A percentile compares a stretch with the other conserved stretches of the same genome.
phyloP scores from a whole-genome alignment of 768 basidiomycete species.

The Auricularia sp. region DNA sequence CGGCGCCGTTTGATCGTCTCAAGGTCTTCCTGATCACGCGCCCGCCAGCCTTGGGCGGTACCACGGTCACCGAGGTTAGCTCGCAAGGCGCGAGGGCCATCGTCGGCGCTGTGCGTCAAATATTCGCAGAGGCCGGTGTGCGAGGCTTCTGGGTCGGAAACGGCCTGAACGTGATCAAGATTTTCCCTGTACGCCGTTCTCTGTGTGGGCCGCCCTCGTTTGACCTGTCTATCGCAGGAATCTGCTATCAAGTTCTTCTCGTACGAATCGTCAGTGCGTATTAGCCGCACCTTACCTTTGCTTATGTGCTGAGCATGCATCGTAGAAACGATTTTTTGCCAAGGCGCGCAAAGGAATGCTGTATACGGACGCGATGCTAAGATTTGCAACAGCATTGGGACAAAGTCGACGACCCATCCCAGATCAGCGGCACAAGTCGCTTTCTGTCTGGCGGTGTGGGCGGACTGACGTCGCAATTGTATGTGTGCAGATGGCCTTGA shows the following conservation, averaged over 20 bases:
- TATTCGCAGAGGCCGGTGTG: constrained; percentile 84
- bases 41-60: constrained; percentile 59
- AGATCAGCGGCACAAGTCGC: constrained; percentile 85
- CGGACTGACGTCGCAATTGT: constrained; percentile 86
- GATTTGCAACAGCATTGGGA: constrained; percentile 60
- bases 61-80: constrained; percentile 33
- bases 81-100: constrained; percentile 57
- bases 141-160: constrained; percentile 96
- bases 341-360: constrained; percentile 8
- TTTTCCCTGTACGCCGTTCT: constrained; percentile 52
- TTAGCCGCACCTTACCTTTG: constrained; percentile 2
- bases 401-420: constrained; percentile 74
- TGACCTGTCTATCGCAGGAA: constrained; percentile 34
- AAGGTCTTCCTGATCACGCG: constrained; percentile 95
- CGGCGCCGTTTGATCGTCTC: constrained; percentile 93
- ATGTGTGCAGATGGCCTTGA: constrained; percentile 33
- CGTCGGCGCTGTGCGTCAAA: constrained; percentile 58
- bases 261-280: constrained; percentile 82
- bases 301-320: constrained; percentile 8
- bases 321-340: constrained; percentile 89
- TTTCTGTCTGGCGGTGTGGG: constrained; percentile 95
- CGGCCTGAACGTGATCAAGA: constrained; percentile 82
- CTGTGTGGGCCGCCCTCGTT: not conserved
- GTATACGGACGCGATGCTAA: not conserved
- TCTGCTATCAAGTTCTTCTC: constrained; percentile 97